Evolutionary conservation across 371 early-diverging fungal genomes (phyloP).

Genomic region (Mortierella sp.): DNA sequence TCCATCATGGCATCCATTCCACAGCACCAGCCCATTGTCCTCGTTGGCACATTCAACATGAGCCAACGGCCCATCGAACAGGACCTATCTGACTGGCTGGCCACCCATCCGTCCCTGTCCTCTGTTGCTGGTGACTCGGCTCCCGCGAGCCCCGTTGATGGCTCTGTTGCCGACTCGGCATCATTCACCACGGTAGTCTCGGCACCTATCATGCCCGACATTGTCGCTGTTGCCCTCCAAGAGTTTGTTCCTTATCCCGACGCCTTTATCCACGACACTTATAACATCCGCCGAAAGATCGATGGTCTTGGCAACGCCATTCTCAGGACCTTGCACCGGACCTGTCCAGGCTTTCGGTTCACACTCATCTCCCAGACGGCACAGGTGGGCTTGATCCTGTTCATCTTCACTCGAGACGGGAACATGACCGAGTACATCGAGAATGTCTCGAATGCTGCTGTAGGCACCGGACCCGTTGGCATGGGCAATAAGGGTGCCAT

Average conservation of each 20-base stretch:
- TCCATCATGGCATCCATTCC: constrained; percentile 13
- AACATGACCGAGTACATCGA: constrained; percentile 38
- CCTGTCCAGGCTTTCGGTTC: constrained; percentile 42
- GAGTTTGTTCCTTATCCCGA: constrained; percentile 54
- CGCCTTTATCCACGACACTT: constrained; percentile 46
- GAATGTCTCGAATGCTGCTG: constrained; percentile 30
- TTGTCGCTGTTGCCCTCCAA: constrained; percentile 57
- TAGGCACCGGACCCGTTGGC: constrained; percentile 41
- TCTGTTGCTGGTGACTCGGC: constrained; percentile 16
- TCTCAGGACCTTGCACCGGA: constrained; percentile 32
- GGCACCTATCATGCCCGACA: constrained; percentile 51
- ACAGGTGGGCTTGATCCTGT: constrained; percentile 51
- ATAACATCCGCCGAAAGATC: constrained; percentile 20
- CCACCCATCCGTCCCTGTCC: constrained; percentile 47
- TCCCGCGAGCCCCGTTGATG: constrained; percentile 12
- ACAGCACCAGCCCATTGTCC: constrained; percentile 34
- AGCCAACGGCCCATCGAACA: constrained; percentile 42
- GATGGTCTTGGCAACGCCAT: constrained; percentile 27
- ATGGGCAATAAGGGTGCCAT: constrained; percentile 81
- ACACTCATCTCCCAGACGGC: constrained; percentile 35
- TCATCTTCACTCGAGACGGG: constrained; percentile 50
- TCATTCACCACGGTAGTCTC: not conserved
- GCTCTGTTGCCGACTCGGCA: not conserved
- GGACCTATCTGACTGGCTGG: constrained; percentile 52
- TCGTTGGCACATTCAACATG: constrained; percentile 55